Evolutionary conservation across 768 basidiomycete genomes (phyloP).

Genomic region (Agaricus subrufescens): DNA sequence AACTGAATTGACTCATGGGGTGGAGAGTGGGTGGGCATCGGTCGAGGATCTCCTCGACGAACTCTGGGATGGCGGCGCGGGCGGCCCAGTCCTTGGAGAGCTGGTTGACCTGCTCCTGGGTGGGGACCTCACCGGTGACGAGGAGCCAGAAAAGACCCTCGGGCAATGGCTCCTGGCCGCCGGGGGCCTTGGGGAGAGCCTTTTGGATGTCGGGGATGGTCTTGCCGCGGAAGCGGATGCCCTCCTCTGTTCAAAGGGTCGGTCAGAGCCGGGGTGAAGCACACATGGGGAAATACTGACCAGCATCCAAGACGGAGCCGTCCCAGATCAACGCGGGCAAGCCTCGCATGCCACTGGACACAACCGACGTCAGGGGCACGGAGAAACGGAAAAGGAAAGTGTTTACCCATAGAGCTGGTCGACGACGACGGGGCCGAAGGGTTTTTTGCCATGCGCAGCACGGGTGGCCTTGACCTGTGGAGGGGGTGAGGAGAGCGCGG

Average conservation of each 20-base stretch:
- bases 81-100: constrained; percentile 95
- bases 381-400: background rate
- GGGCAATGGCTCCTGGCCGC: constrained; percentile 87
- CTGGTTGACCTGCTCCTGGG: constrained; percentile 79
- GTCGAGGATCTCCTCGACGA: constrained; percentile 96
- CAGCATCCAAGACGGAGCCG: constrained; percentile 93
- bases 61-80: constrained; percentile 84
- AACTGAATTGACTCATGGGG: constrained; percentile 97
- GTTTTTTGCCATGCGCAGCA: constrained; percentile 84
- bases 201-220: constrained; percentile 88
- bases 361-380: constrained; percentile 5
- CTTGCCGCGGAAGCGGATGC: constrained; percentile 97
- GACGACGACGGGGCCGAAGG: constrained; percentile 87
- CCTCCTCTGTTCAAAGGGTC: constrained; percentile 62
- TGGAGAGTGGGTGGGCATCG: constrained; percentile 90
- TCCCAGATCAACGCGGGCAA: constrained; percentile 97
- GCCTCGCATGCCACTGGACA: constrained; percentile 74
- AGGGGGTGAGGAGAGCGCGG: constrained; percentile 3
- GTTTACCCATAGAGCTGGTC: constrained; percentile 81
- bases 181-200: constrained; percentile 83
- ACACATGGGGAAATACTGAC: constrained; percentile 31
- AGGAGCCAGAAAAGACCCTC: constrained; percentile 96
- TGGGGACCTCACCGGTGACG: constrained; percentile 92
- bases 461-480: constrained; percentile 77
- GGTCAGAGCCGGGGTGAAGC: background rate